Percentiles rank a stretch among this genome's conserved stretches.
Evolutionary conservation across 2,329 filamentous ascomycete species (phyloP).

Genomic region (Gliomastix tumulicola): DNA sequence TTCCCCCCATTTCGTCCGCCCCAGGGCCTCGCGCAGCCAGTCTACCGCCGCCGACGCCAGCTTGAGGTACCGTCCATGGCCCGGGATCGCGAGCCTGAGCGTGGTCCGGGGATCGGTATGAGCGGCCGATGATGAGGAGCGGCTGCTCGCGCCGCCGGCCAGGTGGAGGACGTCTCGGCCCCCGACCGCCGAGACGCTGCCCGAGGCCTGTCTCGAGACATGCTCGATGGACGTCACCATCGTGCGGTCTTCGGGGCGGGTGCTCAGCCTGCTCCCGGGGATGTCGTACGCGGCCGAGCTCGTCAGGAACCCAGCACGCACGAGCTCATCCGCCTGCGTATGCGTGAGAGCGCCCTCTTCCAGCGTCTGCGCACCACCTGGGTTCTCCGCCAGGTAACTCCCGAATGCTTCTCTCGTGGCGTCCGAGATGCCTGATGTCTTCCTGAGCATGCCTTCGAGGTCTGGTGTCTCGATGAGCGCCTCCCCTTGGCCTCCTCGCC

Average conservation of each 20-base stretch:
- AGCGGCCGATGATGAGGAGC: constrained; percentile 9
- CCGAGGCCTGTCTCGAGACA: constrained; percentile 59
- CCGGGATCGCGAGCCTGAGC: constrained; percentile 52
- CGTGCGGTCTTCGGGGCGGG: constrained; percentile 45
- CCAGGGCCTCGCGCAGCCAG: constrained; percentile 54
- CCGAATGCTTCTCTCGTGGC: constrained; percentile 44
- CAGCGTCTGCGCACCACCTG: constrained; percentile 30
- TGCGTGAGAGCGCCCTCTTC: constrained; percentile 23
- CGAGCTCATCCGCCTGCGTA: constrained; percentile 48
- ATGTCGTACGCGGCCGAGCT: constrained; percentile 19
- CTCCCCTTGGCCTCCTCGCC: constrained; percentile 55
- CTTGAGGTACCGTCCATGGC: constrained; percentile 61
- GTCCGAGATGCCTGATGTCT: constrained; percentile 25
- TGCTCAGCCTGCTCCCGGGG: constrained; percentile 28
- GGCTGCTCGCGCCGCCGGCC: constrained; percentile 48
- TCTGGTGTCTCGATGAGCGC: constrained; percentile 53
- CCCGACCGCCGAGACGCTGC: constrained; percentile 62
- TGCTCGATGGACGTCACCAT: constrained; percentile 54
- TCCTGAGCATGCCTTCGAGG: constrained; percentile 41
- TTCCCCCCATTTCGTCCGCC: constrained; percentile 54
- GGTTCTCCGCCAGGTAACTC: constrained; percentile 40
- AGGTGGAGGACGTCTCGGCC: constrained; percentile 58
- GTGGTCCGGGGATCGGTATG: too few species aligned
- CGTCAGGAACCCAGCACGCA: constrained; percentile 63
- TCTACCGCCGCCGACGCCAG: constrained; percentile 53